Percentiles rank a stretch among this genome's conserved stretches.
Evolutionary conservation across 371 early-diverging fungal species (phyloP).

Genomic region (Apophysomyces ossiformis): DNA sequence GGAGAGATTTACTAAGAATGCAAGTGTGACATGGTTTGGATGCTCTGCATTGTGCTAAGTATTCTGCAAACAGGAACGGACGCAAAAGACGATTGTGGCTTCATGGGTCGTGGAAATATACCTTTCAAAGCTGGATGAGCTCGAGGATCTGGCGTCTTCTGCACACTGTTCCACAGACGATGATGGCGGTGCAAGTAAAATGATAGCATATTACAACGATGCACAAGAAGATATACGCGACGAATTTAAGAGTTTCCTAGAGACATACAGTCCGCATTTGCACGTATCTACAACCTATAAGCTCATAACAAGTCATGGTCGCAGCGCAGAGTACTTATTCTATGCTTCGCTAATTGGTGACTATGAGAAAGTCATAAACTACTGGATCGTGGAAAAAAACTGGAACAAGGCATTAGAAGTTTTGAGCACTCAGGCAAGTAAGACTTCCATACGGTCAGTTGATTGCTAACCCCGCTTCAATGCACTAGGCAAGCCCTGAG

Average conservation of each 20-base stretch:
- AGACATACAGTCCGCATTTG: slow-evolving; percentile 61
- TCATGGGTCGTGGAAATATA: slow-evolving; percentile 92
- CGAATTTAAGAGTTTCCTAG: slow-evolving; percentile 75
- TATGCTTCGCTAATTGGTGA: slow-evolving; percentile 84
- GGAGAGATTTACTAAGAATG: slow-evolving; percentile 62
- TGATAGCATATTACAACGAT: slow-evolving; percentile 36
- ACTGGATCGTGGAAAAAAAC: slow-evolving; percentile 79
- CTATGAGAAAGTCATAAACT: slow-evolving; percentile 76
- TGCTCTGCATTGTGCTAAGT: neutral
- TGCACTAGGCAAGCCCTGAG: slow-evolving; percentile 64
- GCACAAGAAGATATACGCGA: slow-evolving; percentile 58
- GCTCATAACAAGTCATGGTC: slow-evolving; percentile 85
- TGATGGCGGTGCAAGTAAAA: slow-evolving; percentile 11
- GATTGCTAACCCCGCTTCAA: neutral
- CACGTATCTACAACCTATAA: slow-evolving; percentile 77
- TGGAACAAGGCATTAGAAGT: slow-evolving; percentile 77
- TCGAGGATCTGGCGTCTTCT: slow-evolving; percentile 65
- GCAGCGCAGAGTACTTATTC: slow-evolving; percentile 73
- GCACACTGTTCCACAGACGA: slow-evolving; percentile 36
- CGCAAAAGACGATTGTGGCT: slow-evolving; percentile 80
- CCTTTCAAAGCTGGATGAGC: slow-evolving; percentile 72
- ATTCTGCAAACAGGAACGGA: slow-evolving; percentile 63
- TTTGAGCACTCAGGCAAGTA: slow-evolving; percentile 70
- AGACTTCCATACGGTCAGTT: neutral
- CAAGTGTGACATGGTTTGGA: slow-evolving; percentile 29